Evolutionary conservation across 2,329 filamentous ascomycete species (phyloP).

Genomic region (Cercospora beticola): DNA sequence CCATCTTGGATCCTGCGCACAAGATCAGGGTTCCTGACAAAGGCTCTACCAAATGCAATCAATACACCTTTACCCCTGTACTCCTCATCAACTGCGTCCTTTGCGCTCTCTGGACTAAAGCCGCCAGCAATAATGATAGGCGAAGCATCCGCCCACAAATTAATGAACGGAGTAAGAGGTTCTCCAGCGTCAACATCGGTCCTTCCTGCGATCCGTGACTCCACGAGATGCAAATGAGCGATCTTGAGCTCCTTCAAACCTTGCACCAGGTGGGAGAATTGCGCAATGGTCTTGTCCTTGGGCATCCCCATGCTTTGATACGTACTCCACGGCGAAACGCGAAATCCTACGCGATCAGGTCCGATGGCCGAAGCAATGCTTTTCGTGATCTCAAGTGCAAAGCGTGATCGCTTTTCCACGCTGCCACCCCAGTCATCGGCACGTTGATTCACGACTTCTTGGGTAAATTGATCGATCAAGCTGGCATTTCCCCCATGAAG

Average conservation of each 20-base stretch:
- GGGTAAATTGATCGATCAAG: constrained; percentile 65
- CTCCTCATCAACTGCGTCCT: constrained; percentile 30
- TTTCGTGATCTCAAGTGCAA: constrained; percentile 55
- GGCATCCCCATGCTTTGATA: constrained; percentile 53
- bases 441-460: constrained; percentile 56
- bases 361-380: constrained; percentile 55
- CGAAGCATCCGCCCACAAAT: constrained; percentile 43
- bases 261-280: constrained; percentile 60
- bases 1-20: constrained; percentile 25
- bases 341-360: constrained; percentile 53
- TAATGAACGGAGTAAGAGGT: constrained; percentile 34
- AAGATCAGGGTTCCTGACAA: constrained; percentile 52
- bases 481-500: constrained; percentile 53
- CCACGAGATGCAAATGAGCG: constrained; percentile 61
- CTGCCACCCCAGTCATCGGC: constrained; percentile 51
- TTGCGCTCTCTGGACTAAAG: constrained; percentile 43
- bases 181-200: constrained; percentile 42
- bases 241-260: constrained; percentile 55
- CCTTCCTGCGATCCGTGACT: constrained; percentile 52
- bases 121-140: constrained; percentile 54
- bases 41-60: constrained; percentile 51
- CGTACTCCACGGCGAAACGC: constrained; percentile 59
- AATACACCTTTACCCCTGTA: constrained; percentile 46
- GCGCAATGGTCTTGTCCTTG: constrained; percentile 63
- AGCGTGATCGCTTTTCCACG: constrained; percentile 51